A percentile compares a stretch with the other conserved stretches of the same genome.
Conservation (phyloP, 306 rosid species). For the Coriaria nepalensis region DNA sequence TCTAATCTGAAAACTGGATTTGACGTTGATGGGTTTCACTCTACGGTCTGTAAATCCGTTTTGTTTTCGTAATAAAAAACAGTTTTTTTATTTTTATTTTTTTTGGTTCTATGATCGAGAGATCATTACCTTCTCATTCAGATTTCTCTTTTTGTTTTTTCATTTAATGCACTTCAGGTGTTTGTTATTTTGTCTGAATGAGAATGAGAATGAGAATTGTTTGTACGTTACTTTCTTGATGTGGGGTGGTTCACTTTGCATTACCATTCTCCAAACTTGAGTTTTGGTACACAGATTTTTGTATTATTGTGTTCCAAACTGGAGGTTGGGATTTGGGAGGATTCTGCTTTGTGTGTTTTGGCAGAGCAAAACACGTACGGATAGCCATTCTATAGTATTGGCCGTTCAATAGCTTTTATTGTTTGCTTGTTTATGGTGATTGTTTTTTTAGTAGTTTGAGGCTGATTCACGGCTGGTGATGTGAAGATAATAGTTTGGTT, state of each 20-base stretch:
- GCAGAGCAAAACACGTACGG: conserved; percentile 30
- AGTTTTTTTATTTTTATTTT: neutral
- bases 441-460: neutral
- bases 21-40: conserved; percentile 50
- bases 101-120: neutral
- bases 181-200: conserved; percentile 64
- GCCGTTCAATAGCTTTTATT: neutral
- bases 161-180: conserved; percentile 31
- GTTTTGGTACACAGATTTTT: no score
- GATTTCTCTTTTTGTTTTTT: neutral
- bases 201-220: conserved; percentile 13
- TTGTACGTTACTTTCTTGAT: neutral
- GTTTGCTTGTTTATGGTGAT: conserved; percentile 10
- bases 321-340: neutral
- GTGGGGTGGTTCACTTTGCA: no score
- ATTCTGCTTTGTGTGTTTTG: conserved; percentile 31
- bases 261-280: no score
- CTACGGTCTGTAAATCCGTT: conserved; percentile 25
- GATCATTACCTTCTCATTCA: neutral
- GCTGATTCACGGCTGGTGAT: no score
- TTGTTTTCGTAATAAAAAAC: neutral
- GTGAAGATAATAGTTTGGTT: no score
- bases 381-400: conserved; percentile 10
- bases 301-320: neutral
- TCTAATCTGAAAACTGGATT: conserved; percentile 5